A percentile compares a stretch with the other conserved stretches of the same genome.
Conservation (phyloP, 495 filamentous ascomycete species). For the Tuber umbilicatum region DNA sequence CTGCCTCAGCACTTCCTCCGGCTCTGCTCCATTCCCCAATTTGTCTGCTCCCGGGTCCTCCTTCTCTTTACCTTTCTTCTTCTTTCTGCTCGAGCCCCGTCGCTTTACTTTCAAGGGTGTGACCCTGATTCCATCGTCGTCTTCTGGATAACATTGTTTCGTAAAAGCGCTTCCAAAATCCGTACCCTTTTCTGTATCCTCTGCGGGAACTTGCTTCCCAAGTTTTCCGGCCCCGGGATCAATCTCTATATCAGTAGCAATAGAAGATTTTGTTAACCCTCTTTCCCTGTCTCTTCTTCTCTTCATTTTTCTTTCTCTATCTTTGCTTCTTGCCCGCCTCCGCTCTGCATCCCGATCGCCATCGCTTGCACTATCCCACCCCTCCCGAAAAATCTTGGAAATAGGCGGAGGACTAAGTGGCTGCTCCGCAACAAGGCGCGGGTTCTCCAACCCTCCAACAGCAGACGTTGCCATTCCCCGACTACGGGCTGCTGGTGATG, state of each 20-base stretch:
- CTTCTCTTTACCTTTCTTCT: constrained; percentile 36
- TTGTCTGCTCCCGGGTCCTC: constrained; percentile 11
- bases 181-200: constrained; percentile 11
- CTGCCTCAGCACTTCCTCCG: constrained; percentile 21
- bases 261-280: constrained; percentile 24
- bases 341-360: constrained; percentile 35
- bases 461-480: constrained; percentile 24
- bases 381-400: constrained; percentile 31
- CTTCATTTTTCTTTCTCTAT: constrained; percentile 40
- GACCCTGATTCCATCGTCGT: constrained; percentile 41
- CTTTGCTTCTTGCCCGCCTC: constrained; percentile 32
- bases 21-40: constrained; percentile 25
- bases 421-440: background rate
- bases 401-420: constrained; percentile 36
- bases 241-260: constrained; percentile 24
- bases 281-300: constrained; percentile 32
- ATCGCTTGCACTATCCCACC: constrained; percentile 40
- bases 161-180: constrained; percentile 1
- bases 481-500: constrained; percentile 22
- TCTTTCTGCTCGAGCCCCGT: constrained; percentile 32
- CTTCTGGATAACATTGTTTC: constrained; percentile 12
- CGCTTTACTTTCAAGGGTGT: constrained; percentile 34
- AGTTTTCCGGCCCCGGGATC: constrained; percentile 12
- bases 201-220: constrained; percentile 15
- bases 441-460: background rate